These are phyloP conservation scores for Amanita polypyramis DNA, from an alignment of 768 basidiomycete species.

Conservation along the genomic window DNA sequence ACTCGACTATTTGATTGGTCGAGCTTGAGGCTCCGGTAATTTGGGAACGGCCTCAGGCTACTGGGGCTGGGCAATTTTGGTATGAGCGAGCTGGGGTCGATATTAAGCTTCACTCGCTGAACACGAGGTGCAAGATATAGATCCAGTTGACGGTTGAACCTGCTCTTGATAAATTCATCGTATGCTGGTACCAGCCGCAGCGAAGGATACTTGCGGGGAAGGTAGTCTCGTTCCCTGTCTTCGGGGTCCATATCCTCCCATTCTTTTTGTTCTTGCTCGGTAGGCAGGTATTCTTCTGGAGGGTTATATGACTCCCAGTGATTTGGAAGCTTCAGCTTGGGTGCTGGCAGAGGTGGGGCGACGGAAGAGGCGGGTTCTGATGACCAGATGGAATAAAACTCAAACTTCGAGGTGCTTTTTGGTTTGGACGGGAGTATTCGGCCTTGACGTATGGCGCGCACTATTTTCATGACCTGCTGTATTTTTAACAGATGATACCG, in stretches of 20 bases:
- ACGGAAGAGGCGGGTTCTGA: constrained; percentile 63
- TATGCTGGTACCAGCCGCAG: constrained; percentile 90
- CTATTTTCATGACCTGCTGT: constrained; percentile 93
- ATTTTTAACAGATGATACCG: neutral
- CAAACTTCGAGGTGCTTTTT: constrained; percentile 53
- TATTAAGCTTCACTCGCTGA: constrained; percentile 77
- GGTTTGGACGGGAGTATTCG: constrained; percentile 88
- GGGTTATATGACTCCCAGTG: constrained; percentile 99
- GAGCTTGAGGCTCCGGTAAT: constrained; percentile 65
- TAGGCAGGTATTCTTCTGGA: constrained; percentile 91
- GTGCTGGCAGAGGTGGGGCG: constrained; percentile 85
- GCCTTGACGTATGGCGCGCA: constrained; percentile 94
- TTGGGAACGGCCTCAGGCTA: constrained; percentile 91
- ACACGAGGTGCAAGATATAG: constrained; percentile 93
- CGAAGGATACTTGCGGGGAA: constrained; percentile 77
- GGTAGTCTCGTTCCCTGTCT: constrained; percentile 82
- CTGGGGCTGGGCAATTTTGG: constrained; percentile 91
- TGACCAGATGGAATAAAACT: constrained; percentile 87
- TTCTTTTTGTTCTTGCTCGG: constrained; percentile 66
- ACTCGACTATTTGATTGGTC: constrained; percentile 57
- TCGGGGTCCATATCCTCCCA: constrained; percentile 82
- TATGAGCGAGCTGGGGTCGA: constrained; percentile 84
- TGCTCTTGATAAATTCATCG: constrained; percentile 83
- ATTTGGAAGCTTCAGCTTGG: constrained; percentile 80
- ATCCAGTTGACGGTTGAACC: constrained; percentile 90